These are phyloP conservation scores for Lentinus tigrinus DNA, from an alignment of 768 basidiomycete genomes.

Conservation along the genomic window DNA sequence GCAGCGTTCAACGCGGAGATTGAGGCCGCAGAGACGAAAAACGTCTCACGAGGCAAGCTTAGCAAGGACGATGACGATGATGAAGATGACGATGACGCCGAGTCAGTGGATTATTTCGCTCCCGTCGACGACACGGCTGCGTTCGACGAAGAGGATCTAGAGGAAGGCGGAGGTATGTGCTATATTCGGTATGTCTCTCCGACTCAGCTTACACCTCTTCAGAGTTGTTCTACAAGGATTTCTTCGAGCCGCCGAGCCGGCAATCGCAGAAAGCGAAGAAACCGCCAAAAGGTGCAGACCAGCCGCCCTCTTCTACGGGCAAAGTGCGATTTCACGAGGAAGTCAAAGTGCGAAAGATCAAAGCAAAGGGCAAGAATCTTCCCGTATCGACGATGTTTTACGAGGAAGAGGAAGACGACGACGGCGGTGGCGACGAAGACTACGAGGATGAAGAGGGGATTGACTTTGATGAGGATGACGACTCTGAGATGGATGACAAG, in stretches of 20 bases:
- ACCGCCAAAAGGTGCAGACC: slow-evolving; percentile 18
- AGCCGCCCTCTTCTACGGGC: slow-evolving; percentile 26
- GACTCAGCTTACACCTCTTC: not conserved
- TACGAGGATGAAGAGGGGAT: slow-evolving; percentile 19
- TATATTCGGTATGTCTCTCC: not conserved
- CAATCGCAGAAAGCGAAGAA: slow-evolving; percentile 22
- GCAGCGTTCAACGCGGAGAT: slow-evolving; percentile 85
- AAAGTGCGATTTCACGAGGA: slow-evolving; percentile 80
- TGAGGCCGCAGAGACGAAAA: slow-evolving; percentile 70
- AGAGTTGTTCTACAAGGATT: slow-evolving; percentile 75
- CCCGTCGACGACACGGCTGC: slow-evolving; percentile 45
- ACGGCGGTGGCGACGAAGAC: slow-evolving; percentile 33
- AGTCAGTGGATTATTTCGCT: slow-evolving; percentile 65
- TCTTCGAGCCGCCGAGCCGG: slow-evolving; percentile 66
- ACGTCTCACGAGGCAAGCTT: slow-evolving; percentile 59
- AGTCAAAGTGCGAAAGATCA: slow-evolving; percentile 81
- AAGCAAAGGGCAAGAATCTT: slow-evolving; percentile 64
- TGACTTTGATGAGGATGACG: slow-evolving; percentile 24
- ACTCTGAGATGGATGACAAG: slow-evolving; percentile 31
- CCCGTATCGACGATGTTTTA: slow-evolving; percentile 46
- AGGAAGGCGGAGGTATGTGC: slow-evolving; percentile 41
- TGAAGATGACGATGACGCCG: slow-evolving; percentile 49
- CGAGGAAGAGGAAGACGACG: slow-evolving; percentile 42
- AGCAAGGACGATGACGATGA: slow-evolving; percentile 49
- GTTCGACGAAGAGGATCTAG: slow-evolving; percentile 46